Evolutionary conservation across 331 rosid species (phyloP), one percentile per base, ranked within the genome.

Genomic region (Pyrus hybrid): DNA sequence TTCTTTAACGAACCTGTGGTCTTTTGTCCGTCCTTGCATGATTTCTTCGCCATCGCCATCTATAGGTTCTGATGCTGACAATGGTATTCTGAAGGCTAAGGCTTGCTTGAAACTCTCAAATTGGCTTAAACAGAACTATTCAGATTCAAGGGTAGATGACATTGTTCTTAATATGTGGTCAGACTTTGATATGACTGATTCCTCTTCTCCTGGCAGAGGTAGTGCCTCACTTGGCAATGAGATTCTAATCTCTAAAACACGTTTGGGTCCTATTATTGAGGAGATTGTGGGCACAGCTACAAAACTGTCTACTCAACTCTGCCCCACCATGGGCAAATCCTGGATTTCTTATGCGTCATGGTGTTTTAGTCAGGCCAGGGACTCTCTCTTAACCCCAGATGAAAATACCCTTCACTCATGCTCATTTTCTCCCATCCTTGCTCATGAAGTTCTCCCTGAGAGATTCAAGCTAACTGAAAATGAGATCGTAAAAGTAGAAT

Each of bases 281-380:
- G 98, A 91, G 76, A 82, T 93, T 79, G 88, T 90, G 72, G 98
- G 94, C 75, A 83, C 91, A 72, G 83, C 92, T 80, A 81, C 89
- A 54, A 93, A 93, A 84, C 76, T 91, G 83, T 90, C 97, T 51
- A 87, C 96, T 80, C 83, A 43, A 49, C 87, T 91, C 79, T 93
- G 98, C 83, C 97, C 98, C 32, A 82, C 87, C 45, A 84, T 91
- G 96, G 97, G 94, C 32, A 93, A 93, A 84, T 86, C 98, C 74
- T 93, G 98, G 98, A 87, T 90, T 78, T 88, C 93, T 69, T 93
- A 93, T 86, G 98, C 98, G 57, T 87, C 94, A 76, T 93, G 98
- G 98, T 93, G 98, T 89, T 88, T 91, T 82, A 81, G 81, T 80
- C 97, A 90, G 83, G 98, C 97, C 56, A 86, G 76, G 79, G 84